These are phyloP conservation scores for Saccharomyces hybrid DNA, from an alignment of 1,139 yeast genomes.

Conservation along the genomic window DNA sequence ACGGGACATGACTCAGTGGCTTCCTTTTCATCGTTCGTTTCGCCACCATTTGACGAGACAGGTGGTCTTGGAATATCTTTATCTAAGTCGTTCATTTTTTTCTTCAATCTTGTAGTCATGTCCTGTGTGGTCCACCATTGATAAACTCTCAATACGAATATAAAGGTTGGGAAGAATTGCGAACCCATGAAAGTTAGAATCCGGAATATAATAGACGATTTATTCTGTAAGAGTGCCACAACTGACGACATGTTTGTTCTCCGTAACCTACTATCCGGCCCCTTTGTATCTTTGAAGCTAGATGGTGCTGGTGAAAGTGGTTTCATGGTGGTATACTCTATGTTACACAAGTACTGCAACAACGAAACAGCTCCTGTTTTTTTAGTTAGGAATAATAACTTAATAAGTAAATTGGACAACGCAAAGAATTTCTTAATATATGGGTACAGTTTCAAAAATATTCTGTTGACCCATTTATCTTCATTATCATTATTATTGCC, in stretches of 20 bases:
- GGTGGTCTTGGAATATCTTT: constrained; percentile 45
- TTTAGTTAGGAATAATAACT: constrained; percentile 64
- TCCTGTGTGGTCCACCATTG: constrained; percentile 53
- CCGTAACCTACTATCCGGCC: constrained; percentile 45
- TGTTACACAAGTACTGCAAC: constrained; percentile 53
- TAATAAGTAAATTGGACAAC: constrained; percentile 49
- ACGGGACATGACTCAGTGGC: constrained; percentile 49
- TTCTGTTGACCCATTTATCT: constrained; percentile 16
- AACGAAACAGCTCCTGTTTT: constrained; percentile 56
- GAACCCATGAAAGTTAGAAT: constrained; percentile 36
- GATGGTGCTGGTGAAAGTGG: neutral
- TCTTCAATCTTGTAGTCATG: constrained; percentile 55
- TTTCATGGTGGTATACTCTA: constrained; percentile 62
- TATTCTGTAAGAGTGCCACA: constrained; percentile 30
- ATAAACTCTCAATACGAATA: constrained; percentile 51
- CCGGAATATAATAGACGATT: constrained; percentile 40
- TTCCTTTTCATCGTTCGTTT: constrained; percentile 1
- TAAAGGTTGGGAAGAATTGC: constrained; percentile 69
- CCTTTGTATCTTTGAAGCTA: constrained; percentile 40
- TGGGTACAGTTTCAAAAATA: constrained; percentile 59
- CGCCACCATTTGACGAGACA: constrained; percentile 5
- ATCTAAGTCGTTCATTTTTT: constrained; percentile 43
- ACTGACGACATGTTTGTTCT: constrained; percentile 40
- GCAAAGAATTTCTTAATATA: constrained; percentile 42
- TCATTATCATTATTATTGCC: constrained; percentile 35